Conservation (phyloP, 495 filamentous ascomycete genomes). For the Penicillium verhagenii region DNA sequence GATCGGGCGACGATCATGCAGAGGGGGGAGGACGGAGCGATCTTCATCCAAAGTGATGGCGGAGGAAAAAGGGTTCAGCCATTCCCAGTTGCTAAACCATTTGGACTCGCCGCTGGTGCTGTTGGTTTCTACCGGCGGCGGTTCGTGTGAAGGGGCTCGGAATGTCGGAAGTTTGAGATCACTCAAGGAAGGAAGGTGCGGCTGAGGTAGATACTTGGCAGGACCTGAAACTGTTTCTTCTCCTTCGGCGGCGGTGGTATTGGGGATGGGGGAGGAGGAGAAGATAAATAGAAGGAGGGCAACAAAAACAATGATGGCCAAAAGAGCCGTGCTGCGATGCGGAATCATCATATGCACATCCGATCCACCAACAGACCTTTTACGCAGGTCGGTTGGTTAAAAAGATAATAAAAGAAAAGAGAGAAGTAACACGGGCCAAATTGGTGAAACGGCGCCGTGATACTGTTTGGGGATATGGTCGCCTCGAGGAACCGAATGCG, state of each 20-base stretch:
- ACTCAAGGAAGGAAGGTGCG: conserved; percentile 42
- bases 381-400: neutral
- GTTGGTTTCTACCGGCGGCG: conserved; percentile 75
- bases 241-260: conserved; percentile 20
- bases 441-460: conserved; percentile 7
- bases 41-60: conserved; percentile 82
- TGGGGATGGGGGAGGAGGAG: conserved; percentile 39
- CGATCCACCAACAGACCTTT: conserved; percentile 7
- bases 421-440: neutral
- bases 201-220: conserved; percentile 38
- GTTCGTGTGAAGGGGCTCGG: conserved; percentile 68
- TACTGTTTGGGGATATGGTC: conserved; percentile 9
- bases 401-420: conserved; percentile 4
- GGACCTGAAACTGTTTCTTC: conserved; percentile 23
- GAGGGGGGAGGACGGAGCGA: conserved; percentile 80
- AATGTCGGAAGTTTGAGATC: conserved; percentile 51
- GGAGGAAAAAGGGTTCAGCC: conserved; percentile 87
- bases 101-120: conserved; percentile 73
- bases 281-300: conserved; percentile 47
- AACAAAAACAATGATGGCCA: conserved; percentile 44
- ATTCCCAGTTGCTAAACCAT: conserved; percentile 88
- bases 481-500: conserved; percentile 18
- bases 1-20: conserved; percentile 69
- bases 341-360: conserved; percentile 37
- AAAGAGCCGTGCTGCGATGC: conserved; percentile 42